Base-by-base conservation (phyloP, 352 stramenopile species). In the Achlya hypogyna region DNA sequence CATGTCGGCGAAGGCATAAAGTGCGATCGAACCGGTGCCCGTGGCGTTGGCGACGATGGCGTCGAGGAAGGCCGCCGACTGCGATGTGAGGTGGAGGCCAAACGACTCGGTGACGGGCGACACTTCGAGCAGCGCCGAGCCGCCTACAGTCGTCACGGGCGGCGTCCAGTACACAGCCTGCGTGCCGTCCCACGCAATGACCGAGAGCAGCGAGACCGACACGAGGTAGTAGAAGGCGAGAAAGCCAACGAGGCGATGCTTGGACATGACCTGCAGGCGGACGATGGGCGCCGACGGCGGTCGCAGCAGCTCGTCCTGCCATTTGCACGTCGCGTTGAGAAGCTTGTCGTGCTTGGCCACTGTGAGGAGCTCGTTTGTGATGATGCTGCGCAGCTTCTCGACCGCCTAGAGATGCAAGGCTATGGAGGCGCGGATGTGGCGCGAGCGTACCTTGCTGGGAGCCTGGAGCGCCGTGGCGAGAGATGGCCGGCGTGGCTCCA, bases 151-250 rank as follows among this genome's bases (percentile, higher is more conserved):
- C 38, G 38, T 45, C 38, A 45, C 2, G 2, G 40, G n/a, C 12
- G 54, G 4, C 22, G 60, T 51, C n/a, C 0, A 23, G 10, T 27
- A 54, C 40, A 28, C 12, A 6, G 12, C 27, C 2, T 27, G 5
- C 0, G 60, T 45, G 18, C 18, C n/a, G 51, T 67, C 60, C 1
- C 38, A 27, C 20, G 42, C 60, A 29, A 67, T 49, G 18, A 58
- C 35, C 14, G 29, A 38, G 16, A 67, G n/a, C 6, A 58, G 51
- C 6, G 12, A 31, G 23, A 67, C 40, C n/a, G 60, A 27, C 18
- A 67, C 23, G 20, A 58, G 2, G 51, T 67, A 67, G 38, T 67
- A 67, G 20, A 67, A 14, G 3, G 51, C 51, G 2, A 67, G 34
- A 27, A 67, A 23, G 16, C 43, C 23, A 4, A 67, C 0, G n/a